A percentile compares a stretch with the other conserved stretches of the same genome.
These are phyloP conservation scores for Colletotrichum higginsianum DNA, from an alignment of 2,329 filamentous ascomycete species.

Conservation along the genomic window DNA sequence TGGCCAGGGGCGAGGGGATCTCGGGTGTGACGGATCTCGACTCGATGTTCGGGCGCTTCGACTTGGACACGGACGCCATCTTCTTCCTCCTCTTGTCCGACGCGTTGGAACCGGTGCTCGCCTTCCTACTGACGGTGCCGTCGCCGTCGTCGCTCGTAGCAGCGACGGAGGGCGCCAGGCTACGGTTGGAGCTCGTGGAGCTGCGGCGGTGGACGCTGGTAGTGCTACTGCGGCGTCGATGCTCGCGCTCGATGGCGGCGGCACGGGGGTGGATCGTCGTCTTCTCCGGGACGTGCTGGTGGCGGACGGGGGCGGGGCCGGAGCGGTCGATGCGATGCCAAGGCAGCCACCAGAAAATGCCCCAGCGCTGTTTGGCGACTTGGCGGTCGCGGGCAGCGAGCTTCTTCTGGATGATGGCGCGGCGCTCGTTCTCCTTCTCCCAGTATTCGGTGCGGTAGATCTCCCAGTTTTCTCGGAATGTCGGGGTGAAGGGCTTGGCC, in stretches of 20 bases:
- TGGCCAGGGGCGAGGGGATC: constrained; percentile 66
- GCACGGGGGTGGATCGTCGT: constrained; percentile 55
- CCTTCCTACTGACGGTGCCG: constrained; percentile 57
- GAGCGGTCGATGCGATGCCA: constrained; percentile 64
- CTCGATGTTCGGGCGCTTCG: constrained; percentile 62
- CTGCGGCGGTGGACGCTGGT: constrained; percentile 64
- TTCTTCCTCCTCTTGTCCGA: constrained; percentile 68
- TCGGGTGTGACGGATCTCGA: constrained; percentile 70
- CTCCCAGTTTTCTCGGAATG: constrained; percentile 98
- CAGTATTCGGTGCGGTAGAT: constrained; percentile 94
- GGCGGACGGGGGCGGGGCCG: constrained; percentile 42
- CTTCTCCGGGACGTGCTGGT: constrained; percentile 58
- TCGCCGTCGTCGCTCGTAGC: constrained; percentile 51
- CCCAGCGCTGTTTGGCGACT: constrained; percentile 76
- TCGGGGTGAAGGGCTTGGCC: constrained; percentile 94
- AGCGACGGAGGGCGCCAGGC: constrained; percentile 64
- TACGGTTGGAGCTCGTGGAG: constrained; percentile 67
- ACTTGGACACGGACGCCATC: constrained; percentile 56
- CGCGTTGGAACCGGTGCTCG: constrained; percentile 62
- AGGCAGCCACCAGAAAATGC: constrained; percentile 90
- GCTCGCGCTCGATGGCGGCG: constrained; percentile 61
- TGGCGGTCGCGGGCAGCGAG: constrained; percentile 78
- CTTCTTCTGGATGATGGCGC: constrained; percentile 79
- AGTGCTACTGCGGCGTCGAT: constrained; percentile 61
- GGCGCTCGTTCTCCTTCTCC: constrained; percentile 95